Base-by-base conservation (phyloP, 176 grass and related monocot species). In the Ensete ventricosum region DNA sequence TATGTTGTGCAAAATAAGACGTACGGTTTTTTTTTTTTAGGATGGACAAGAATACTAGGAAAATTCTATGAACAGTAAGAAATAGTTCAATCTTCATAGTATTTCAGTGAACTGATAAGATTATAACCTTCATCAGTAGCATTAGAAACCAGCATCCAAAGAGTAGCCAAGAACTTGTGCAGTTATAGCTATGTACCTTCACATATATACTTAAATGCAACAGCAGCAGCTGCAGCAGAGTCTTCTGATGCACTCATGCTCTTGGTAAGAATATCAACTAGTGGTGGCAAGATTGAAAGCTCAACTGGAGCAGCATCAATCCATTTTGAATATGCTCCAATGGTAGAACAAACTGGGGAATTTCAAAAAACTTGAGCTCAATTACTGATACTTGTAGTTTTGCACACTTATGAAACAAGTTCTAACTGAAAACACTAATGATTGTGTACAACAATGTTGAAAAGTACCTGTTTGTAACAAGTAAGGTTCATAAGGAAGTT, bases 161-260 rank as follows among this genome's bases (percentile, higher is more conserved):
- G 22, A 57, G 7, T 53, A 71, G 71, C 48, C 63, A 67, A 20
- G 58, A 59, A 83, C 70, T 62, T 48, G 22, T 26, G 34, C 13
- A 29, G 70, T 79, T 17, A 82, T 72, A 49, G 80, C 62, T n/a
- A 49, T 55, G 52, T 91, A 99, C 95, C 95, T 99, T 99, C 95
- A 89, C 95, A 99, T 89, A 99, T 94, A 83, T 94, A 89, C 78
- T 99, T 99, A 77, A 94, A 99, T 84, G 95, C 81, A 82, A 99
- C 53, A 84, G 88, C 92, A 77, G 90, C 88, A 54, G 95, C 88
- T 72, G 88, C 84, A 75, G 90, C 95, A 76, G 80, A 87, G 75
- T 91, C 90, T 76, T 94, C 90, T 54, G 95, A 99, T 76, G 84
- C 84, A 52, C 82, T 87, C 90, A 99, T 94, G 50, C 90, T 88